These are phyloP conservation scores for Blakeslea trispora DNA, from an alignment of 371 early-diverging fungal genomes.

Conservation along the genomic window DNA sequence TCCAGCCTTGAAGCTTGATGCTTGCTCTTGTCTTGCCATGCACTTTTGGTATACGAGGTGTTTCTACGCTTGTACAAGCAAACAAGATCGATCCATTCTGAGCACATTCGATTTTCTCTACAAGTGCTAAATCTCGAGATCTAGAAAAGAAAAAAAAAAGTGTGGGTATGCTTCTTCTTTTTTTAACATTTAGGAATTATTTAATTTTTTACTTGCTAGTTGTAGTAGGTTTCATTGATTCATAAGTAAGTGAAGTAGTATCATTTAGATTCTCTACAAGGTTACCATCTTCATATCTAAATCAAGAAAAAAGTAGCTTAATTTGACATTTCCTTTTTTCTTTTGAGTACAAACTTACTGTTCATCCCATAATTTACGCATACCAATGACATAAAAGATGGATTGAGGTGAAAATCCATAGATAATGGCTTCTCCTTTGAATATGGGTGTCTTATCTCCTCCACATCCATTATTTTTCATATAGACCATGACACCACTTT, in stretches of 20 bases:
- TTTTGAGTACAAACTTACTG: conserved; percentile 28
- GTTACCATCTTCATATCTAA: conserved; percentile 57
- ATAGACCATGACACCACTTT: conserved; percentile 71
- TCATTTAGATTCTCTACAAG: conserved; percentile 58
- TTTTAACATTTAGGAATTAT: no score
- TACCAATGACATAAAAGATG: conserved; percentile 69
- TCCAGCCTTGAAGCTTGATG: conserved; percentile 67
- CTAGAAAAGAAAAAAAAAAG: conserved; percentile 18
- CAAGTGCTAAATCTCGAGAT: conserved; percentile 43
- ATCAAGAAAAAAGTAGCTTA: neutral
- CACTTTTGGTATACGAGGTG: conserved; percentile 62
- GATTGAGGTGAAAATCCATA: conserved; percentile 67
- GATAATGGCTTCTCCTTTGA: conserved; percentile 66
- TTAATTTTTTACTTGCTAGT: conserved; percentile 46
- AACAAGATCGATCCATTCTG: conserved; percentile 56
- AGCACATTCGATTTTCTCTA: conserved; percentile 54
- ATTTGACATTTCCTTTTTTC: neutral
- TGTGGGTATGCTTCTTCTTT: no score
- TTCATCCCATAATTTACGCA: conserved; percentile 66
- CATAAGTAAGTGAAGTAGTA: conserved; percentile 54
- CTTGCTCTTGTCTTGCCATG: conserved; percentile 60
- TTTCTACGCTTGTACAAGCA: conserved; percentile 68
- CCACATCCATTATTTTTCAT: conserved; percentile 50
- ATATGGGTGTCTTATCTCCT: conserved; percentile 59
- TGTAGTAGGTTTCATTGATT: conserved; percentile 52